Conservation (phyloP, 1,139 yeast genomes). For the Sugiyamaella grinbergsii region DNA sequence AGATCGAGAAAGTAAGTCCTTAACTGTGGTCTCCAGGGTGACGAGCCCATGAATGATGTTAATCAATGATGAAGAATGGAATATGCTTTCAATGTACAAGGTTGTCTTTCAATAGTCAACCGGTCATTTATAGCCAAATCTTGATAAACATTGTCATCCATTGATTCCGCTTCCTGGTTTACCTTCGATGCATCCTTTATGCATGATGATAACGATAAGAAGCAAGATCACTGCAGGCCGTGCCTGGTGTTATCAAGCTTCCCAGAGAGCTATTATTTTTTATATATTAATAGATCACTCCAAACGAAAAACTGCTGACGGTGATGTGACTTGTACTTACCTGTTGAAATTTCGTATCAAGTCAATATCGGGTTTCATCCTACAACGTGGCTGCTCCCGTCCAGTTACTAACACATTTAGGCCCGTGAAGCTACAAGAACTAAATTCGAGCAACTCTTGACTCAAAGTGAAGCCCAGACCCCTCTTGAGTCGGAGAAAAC, state of each 20-base stretch:
- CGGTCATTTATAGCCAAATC: too few relatives aligned
- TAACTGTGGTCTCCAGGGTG: neutral
- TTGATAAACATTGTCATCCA: too few relatives aligned
- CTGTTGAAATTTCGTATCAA: too few relatives aligned
- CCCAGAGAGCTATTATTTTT: neutral
- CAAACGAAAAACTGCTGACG: too few relatives aligned
- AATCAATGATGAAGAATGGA: neutral
- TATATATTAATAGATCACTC: constrained; percentile 6
- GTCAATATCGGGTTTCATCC: too few relatives aligned
- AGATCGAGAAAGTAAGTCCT: constrained; percentile 27
- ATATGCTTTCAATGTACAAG: too few relatives aligned
- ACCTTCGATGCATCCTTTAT: constrained; percentile 1
- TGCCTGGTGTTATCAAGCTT: constrained; percentile 1
- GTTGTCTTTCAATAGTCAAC: too few relatives aligned
- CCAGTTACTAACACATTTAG: constrained; percentile 21
- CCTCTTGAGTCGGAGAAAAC: constrained; percentile 6
- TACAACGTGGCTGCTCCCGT: too few relatives aligned
- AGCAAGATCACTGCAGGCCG: constrained; percentile 9
- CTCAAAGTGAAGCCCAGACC: constrained; percentile 6
- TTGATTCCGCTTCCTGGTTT: too few relatives aligned
- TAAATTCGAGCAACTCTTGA: constrained; percentile 23
- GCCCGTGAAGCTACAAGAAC: constrained; percentile 29
- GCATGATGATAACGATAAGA: constrained; percentile 11
- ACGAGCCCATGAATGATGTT: too few relatives aligned
- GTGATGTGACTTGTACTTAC: too few relatives aligned